Evolutionary conservation across 352 stramenopile species (phyloP), one percentile per base, ranked within the genome.

Genomic region (Globisporangium iwayamae): DNA sequence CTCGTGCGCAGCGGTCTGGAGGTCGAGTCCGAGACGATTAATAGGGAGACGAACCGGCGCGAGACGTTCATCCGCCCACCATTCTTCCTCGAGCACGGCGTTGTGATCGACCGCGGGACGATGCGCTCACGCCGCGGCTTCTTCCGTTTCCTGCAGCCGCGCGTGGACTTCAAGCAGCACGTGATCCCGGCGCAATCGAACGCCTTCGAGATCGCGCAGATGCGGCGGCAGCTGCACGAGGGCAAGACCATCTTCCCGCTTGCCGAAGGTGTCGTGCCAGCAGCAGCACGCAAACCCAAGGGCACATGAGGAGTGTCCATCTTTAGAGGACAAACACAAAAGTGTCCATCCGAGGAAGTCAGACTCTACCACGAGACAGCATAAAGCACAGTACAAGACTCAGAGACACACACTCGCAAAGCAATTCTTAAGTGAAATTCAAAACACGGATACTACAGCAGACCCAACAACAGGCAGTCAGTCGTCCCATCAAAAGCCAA

Each of bases 31-130:
- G 30, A 59, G 51, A 39, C 48, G 25, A 4, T 66, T 16, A 28
- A 60, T 32, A 9, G 60, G 52, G 66, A 68, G 22, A 68, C 57
- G 8, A 64, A 72, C 4, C 60, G 62, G 30, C 47, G 61, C 28
- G 72, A 82, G 34, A 68, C 65, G 51, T 82, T 75, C 66, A 73
- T 79, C 47, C 72, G 47, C 56, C 54, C 72, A 6, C 64, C 65
- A 48, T 77, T 78, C 30, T 76, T 73, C 56, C 60, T 87, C 14
- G 73, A 74, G 47, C 56, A 87, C 54, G 78, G 76, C 16, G 56
- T 85, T 28, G 65, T 87, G 56, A 61, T 85, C 45, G 78, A 87
- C 63, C 74, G 30, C 66, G 70, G 38, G 71, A 79, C 62, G 53
- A 64, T 87, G 52, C 75, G 76, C 60, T 65, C 63, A 1, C 72